These are phyloP conservation scores for Stentor coeruleus DNA, from an alignment of 73 alveolate genomes.

Conservation along the genomic window DNA sequence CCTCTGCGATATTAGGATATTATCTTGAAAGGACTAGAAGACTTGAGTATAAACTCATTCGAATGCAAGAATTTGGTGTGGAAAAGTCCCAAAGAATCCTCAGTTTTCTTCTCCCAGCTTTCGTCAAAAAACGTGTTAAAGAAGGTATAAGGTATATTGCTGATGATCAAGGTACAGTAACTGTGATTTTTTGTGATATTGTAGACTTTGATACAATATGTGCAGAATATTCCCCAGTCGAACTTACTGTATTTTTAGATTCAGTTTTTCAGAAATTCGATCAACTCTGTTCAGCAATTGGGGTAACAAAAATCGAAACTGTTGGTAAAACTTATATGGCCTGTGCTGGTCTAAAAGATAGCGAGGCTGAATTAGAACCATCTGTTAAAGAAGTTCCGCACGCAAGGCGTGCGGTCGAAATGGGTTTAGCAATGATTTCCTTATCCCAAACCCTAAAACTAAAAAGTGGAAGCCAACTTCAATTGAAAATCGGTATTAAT, in stretches of 20 bases:
- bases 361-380: constrained; percentile 44
- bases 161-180: constrained; percentile 69
- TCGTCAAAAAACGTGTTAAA: constrained; percentile 65
- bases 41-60: background rate
- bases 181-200: constrained; percentile 72
- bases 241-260: constrained; percentile 54
- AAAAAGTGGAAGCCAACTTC: constrained; percentile 1
- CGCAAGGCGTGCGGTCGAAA: constrained; percentile 5
- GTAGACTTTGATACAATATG: constrained; percentile 69
- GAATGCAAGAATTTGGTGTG: background rate
- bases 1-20: constrained; percentile 8
- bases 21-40: constrained; percentile 7
- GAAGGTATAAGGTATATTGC: constrained; percentile 62
- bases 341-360: constrained; percentile 79
- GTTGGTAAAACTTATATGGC: constrained; percentile 86
- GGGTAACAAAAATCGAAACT: constrained; percentile 73
- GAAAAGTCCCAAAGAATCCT: constrained; percentile 51
- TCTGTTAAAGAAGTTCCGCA: constrained; percentile 34
- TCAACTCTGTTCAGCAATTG: constrained; percentile 49
- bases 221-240: constrained; percentile 45
- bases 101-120: constrained; percentile 69
- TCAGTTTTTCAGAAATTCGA: constrained; percentile 69
- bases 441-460: background rate
- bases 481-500: constrained; percentile 94
- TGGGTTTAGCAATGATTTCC: constrained; percentile 20